phyloP scores from a whole-genome alignment of 169 alveolate species.

The Babesia ovis region DNA sequence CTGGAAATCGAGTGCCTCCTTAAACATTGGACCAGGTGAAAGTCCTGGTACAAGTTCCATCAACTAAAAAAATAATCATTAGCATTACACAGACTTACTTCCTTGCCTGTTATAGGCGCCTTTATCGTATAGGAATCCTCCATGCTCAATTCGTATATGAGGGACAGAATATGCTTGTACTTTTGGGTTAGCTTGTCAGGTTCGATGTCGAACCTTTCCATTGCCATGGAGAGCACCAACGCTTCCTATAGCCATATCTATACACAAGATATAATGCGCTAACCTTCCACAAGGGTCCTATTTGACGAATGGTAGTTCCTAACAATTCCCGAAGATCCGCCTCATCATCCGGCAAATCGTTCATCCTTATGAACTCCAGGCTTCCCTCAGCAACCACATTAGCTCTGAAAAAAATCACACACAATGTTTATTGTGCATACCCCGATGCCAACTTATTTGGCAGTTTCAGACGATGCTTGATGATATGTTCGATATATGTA shows the following conservation, averaged over 20 bases:
- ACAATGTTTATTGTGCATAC: neutral
- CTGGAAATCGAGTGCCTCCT: conserved; percentile 57
- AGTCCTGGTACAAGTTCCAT: conserved; percentile 52
- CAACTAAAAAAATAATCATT: conserved; percentile 15
- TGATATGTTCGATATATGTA: conserved; percentile 36
- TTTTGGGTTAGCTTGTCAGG: neutral
- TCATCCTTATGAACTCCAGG: conserved; percentile 4
- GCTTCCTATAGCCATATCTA: conserved; percentile 47
- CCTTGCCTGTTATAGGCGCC: conserved; percentile 63
- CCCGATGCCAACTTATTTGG: conserved; percentile 63
- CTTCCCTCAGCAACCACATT: conserved; percentile 45
- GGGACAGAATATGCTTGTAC: conserved; percentile 7
- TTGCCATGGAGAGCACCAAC: conserved; percentile 36
- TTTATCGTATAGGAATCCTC: conserved; percentile 46
- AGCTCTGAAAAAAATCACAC: conserved; percentile 23
- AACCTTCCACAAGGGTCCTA: conserved; percentile 67
- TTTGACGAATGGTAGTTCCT: conserved; percentile 37
- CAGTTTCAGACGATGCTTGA: conserved; percentile 55
- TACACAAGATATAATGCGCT: neutral
- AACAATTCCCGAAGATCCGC: conserved; percentile 20
- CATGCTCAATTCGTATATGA: conserved; percentile 15
- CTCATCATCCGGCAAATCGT: conserved; percentile 10
- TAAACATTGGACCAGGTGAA: conserved; percentile 56
- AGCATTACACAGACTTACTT: conserved; percentile 14
- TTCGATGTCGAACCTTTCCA: neutral